Evolutionary conservation across 345 rosid genomes (phyloP).

Genomic region (Corymbia maculata): DNA sequence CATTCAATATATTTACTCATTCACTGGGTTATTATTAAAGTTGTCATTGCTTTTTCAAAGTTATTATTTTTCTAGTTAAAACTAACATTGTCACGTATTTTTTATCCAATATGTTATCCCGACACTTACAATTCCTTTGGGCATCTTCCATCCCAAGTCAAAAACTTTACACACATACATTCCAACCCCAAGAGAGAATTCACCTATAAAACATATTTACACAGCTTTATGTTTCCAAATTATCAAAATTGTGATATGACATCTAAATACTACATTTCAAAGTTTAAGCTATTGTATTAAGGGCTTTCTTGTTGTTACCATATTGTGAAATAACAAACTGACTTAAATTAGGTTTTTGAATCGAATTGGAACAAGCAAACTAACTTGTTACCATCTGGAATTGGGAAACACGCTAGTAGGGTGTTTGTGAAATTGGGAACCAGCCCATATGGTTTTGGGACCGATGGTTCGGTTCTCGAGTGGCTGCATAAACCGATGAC

Average conservation of each 20-base stretch:
- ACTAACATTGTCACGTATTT: no score
- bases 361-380: no score
- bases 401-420: background rate
- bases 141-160: background rate
- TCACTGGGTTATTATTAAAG: background rate
- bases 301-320: background rate
- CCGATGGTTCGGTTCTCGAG: background rate
- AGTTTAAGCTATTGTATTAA: background rate
- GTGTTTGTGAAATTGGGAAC: background rate
- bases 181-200: background rate
- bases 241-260: background rate
- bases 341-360: background rate
- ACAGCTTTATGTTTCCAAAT: background rate
- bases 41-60: background rate
- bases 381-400: background rate
- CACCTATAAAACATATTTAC: background rate
- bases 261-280: background rate
- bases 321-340: background rate
- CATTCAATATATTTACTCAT: background rate
- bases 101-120: background rate
- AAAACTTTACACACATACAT: background rate
- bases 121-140: background rate
- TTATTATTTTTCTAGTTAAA: background rate
- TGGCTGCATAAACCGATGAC: fast-evolving
- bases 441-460: background rate